Evolutionary conservation across 2,329 filamentous ascomycete genomes (phyloP), one percentile per base, ranked within the genome.

Genomic region (Phialophora tarda): DNA sequence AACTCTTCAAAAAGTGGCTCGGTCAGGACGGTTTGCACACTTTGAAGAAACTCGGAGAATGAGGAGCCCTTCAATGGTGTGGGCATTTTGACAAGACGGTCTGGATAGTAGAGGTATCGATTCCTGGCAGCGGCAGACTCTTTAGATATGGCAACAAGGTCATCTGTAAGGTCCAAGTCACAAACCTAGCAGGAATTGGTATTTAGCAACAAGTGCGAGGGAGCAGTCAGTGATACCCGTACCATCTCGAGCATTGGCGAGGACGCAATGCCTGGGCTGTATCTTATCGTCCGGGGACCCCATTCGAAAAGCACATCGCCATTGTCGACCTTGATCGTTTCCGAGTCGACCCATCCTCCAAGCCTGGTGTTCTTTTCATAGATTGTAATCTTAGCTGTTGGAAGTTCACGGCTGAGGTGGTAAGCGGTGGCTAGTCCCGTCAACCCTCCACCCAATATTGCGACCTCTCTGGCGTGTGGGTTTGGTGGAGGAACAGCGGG

Each of bases 101-200:
- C 91, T 1, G 91, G 91, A 74, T 96, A 96, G 83, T 95, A 97
- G 66, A 98, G 82, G 78, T 89, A 97, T 68, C 93, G 90, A 75
- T 89, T 89, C 62, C 77, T 77, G 10, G 87, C 82, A 61, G 83
- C 82, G 60, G 84, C 79, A 4, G 84, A 82, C 32, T 75, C 76
- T 50, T 79, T 84, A 4, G 77, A 78, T 54, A 83, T 88, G 73
- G 80, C 80, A 59, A 88, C 76, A 34, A 92, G 75, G 65, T 89
- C 80, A 62, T 86, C 77, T 55, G 80, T 72, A 47, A 92, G 75
- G 24, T 81, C 82, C 41, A 92, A 78, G 41, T 86, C 82, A 67
- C 82, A 77, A 62, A 90, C 78, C 88, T 91, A 73, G 17, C 58
- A 34, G 11, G 38, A 44, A 51, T 17, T 61, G 26, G 57, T 17